These are phyloP conservation scores for Suillus brevipes DNA, from an alignment of 768 basidiomycete species.

Conservation along the genomic window DNA sequence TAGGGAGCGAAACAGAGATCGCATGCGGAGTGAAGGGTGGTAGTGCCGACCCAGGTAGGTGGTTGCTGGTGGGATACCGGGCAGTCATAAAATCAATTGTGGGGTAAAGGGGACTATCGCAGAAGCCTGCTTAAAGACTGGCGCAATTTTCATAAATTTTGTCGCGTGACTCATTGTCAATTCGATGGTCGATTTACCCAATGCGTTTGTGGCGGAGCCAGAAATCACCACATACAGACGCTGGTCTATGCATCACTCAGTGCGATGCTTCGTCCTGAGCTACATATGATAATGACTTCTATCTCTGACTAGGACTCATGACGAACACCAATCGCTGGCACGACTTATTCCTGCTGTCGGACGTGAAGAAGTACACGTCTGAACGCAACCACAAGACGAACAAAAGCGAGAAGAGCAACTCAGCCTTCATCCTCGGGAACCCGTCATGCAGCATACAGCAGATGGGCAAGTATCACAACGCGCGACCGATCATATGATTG, in stretches of 20 bases:
- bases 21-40: constrained; percentile 81
- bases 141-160: background rate
- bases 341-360: too few species aligned
- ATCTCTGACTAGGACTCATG: too few species aligned
- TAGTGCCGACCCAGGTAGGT: constrained; percentile 49
- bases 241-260: too few species aligned
- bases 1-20: constrained; percentile 93
- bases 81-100: constrained; percentile 9
- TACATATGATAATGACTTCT: too few species aligned
- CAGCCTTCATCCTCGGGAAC: constrained; percentile 66
- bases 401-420: constrained; percentile 58
- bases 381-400: constrained; percentile 59
- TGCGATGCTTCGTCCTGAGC: too few species aligned
- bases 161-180: background rate
- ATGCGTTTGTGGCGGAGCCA: too few species aligned
- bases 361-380: constrained; percentile 43
- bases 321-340: too few species aligned
- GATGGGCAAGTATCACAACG: constrained; percentile 65
- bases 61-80: constrained; percentile 9
- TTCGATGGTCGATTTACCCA: background rate
- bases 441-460: constrained; percentile 79
- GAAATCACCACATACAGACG: too few species aligned
- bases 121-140: background rate
- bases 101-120: background rate
- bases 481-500: constrained; percentile 87